Evolutionary conservation across 192 early-diverging fungal genomes (phyloP).

Genomic region (Podila epigama): DNA sequence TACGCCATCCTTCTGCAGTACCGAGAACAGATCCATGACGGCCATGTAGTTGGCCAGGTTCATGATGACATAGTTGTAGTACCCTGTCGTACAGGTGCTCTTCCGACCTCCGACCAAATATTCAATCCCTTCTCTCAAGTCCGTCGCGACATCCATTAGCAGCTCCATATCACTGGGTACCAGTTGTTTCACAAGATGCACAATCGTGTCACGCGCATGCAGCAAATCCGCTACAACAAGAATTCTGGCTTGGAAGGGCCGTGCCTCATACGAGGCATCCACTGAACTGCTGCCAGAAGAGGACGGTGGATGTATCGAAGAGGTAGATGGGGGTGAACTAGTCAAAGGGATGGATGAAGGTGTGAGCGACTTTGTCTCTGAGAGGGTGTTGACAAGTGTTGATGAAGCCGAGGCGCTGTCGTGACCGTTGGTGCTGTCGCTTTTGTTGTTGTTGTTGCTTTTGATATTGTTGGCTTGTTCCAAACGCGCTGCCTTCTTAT

Average conservation of each 20-base stretch:
- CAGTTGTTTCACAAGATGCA: conserved; percentile 49
- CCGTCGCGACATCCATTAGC: conserved; percentile 50
- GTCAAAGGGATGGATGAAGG: neutral
- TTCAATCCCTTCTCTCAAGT: conserved; percentile 49
- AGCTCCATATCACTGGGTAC: conserved; percentile 19
- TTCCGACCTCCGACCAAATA: conserved; percentile 35
- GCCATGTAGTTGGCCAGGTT: conserved; percentile 55
- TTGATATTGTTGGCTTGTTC: neutral
- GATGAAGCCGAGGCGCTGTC: neutral
- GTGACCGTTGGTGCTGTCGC: neutral
- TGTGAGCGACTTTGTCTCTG: no score
- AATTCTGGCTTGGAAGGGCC: conserved; percentile 23
- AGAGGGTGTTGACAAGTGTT: no score
- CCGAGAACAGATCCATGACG: conserved; percentile 50
- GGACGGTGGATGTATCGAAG: neutral
- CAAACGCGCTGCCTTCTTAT: conserved; percentile 18
- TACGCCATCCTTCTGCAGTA: conserved; percentile 25
- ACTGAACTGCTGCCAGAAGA: neutral
- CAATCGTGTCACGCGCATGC: conserved; percentile 50
- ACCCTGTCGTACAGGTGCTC: conserved; percentile 1
- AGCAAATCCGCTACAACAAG: conserved; percentile 53
- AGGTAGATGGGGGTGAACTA: neutral
- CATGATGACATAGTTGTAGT: conserved; percentile 55
- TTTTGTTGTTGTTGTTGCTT: neutral
- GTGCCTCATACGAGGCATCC: neutral